Conservation (phyloP, 306 rosid genomes). For the Cucumis sativus region Cucumber_9930_V3 NC_026657.2:39820501-39821000, state of each 20-base stretch:
- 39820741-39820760: conserved; percentile 66
- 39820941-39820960: conserved; percentile 83
- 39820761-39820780: conserved; percentile 46
- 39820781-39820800: conserved; percentile 37
- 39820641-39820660: conserved; percentile 67
- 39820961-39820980: conserved; percentile 79
- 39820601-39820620: conserved; percentile 68
- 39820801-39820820: conserved; percentile 77
- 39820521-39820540: conserved; percentile 92
- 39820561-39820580: conserved; percentile 81
- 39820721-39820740: conserved; percentile 87
- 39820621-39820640: conserved; percentile 65
- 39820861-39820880: conserved; percentile 19
- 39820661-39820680: conserved; percentile 83
- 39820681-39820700: conserved; percentile 96
- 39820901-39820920: conserved; percentile 54
- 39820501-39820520: conserved; percentile 53
- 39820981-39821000: conserved; percentile 87
- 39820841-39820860: conserved; percentile 26
- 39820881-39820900: conserved; percentile 27
- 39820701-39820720: conserved; percentile 93
- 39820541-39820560: conserved; percentile 68
- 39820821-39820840: conserved; percentile 63
- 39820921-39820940: conserved; percentile 73
- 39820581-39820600: conserved; percentile 92